Evolutionary conservation across 495 filamentous ascomycete species (phyloP), one percentile per base, ranked within the genome.

Genomic region (Penicillium odoratum): DNA sequence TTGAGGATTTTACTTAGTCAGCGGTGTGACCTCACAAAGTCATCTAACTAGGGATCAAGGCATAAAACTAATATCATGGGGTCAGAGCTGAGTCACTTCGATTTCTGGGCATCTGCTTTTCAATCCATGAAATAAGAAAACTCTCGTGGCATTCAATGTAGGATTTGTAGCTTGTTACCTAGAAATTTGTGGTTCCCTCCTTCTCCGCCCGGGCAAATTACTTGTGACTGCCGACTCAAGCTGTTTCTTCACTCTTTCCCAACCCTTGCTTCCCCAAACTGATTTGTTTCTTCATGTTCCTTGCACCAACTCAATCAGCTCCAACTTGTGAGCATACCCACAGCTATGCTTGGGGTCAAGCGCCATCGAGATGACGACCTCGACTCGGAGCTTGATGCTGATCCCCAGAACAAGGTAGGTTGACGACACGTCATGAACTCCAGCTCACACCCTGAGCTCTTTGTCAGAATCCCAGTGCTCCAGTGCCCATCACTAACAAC

Each of bases 341-440:
- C 15, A 48, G 28, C 15, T 18, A 48, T 48, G 46, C 16, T 31
- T 48, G 46, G 46, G 26, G 46, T 31, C 26, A 62, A 62, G 30
- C 60, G 60, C 13, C 50, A 51, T 4, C 60, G 56, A 21, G 60
- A 56, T n/a, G 55, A 48, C 25, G 46, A 48, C 13, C 9, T n/a
- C 4, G 13, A n/a, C 25, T 47, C 45, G 3, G 21, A 47, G 21
- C 45, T 47, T 29, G 46, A 33, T 29, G 10, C 7, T 29, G 46
- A 33, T 29, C 26, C 7, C 2, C 46, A 30, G 0, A 26, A 30
- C 13, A 48, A 48, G 28, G 46, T 48, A 48, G 5, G 46, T 30
- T 31, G 0, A n/a, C 26, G 46, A 36, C 33, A 11, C 33, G 33
- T 36, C 33, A 11, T 36, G 21, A 21, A 21, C 2, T 21, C 21